phyloP scores from a whole-genome alignment of 2,329 filamentous ascomycete genomes.

The Trichoderma polysporum region DNA sequence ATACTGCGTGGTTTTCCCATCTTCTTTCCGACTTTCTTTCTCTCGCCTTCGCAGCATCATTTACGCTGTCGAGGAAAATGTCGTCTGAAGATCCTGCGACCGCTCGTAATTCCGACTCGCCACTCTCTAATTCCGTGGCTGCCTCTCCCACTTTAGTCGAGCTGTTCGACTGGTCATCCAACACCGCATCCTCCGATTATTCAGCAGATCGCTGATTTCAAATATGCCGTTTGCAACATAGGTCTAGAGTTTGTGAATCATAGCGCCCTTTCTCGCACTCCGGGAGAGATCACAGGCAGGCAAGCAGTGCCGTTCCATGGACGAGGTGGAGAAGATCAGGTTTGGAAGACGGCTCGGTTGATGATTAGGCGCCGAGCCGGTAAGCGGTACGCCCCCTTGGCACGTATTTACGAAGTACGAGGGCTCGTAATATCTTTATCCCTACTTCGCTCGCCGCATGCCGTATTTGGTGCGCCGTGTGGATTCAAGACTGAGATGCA shows the following conservation, averaged over 20 bases:
- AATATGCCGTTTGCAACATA: background rate
- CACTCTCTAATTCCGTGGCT: background rate
- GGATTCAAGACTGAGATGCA: background rate
- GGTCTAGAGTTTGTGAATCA: background rate
- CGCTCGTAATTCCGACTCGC: background rate
- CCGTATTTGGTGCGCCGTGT: background rate
- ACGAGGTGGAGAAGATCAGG: background rate
- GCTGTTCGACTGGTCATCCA: background rate
- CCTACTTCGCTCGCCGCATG: background rate
- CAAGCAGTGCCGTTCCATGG: background rate
- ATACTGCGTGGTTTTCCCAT: background rate
- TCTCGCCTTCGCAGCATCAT: background rate
- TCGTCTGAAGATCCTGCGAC: background rate
- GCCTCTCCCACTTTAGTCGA: background rate
- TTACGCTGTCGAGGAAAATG: background rate
- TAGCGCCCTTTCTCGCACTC: background rate
- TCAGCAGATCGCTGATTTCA: conserved; percentile 1
- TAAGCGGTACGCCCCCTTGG: background rate
- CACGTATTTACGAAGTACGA: too few species aligned
- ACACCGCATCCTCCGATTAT: background rate
- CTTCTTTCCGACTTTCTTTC: background rate
- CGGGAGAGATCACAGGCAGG: too few species aligned
- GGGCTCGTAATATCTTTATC: conserved; percentile 8
- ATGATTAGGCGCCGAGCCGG: conserved; percentile 11
- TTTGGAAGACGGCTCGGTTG: background rate